These are phyloP conservation scores for Candida palmyrensis DNA, from an alignment of 805 yeast genomes.

Conservation along the genomic window DNA sequence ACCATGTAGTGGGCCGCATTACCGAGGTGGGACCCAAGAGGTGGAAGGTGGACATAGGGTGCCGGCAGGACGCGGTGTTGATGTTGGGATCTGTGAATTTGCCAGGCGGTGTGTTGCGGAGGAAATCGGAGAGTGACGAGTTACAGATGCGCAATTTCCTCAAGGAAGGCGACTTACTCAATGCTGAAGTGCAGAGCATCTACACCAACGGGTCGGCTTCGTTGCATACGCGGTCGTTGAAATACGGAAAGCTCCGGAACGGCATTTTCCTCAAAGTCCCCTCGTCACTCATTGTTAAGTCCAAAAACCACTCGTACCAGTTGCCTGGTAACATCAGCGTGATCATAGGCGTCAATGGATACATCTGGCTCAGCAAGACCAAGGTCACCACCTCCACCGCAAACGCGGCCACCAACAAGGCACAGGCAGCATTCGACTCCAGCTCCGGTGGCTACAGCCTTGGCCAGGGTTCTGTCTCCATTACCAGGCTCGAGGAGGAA, in stretches of 20 bases:
- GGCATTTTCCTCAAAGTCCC: constrained; percentile 84
- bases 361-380: constrained; percentile 83
- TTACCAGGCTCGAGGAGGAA: constrained; percentile 87
- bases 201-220: constrained; percentile 90
- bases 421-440: constrained; percentile 34
- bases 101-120: constrained; percentile 94
- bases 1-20: constrained; percentile 89
- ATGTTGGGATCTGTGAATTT: constrained; percentile 94
- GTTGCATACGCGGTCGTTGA: constrained; percentile 89
- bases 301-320: constrained; percentile 81
- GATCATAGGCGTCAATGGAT: constrained; percentile 93
- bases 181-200: constrained; percentile 92
- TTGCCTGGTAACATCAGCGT: constrained; percentile 93
- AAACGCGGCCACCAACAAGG: constrained; percentile 22
- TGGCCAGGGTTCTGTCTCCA: constrained; percentile 59
- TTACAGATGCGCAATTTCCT: constrained; percentile 90
- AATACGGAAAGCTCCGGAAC: constrained; percentile 91
- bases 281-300: constrained; percentile 72
- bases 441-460: constrained; percentile 37
- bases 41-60: constrained; percentile 97
- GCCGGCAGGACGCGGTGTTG: constrained; percentile 85
- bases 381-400: constrained; percentile 15
- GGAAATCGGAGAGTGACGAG: constrained; percentile 94
- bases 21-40: constrained; percentile 90
- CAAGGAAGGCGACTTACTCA: constrained; percentile 92